Evolutionary conservation across 257 asterid species (phyloP).

Genomic region (Fraxinus anomala): DNA sequence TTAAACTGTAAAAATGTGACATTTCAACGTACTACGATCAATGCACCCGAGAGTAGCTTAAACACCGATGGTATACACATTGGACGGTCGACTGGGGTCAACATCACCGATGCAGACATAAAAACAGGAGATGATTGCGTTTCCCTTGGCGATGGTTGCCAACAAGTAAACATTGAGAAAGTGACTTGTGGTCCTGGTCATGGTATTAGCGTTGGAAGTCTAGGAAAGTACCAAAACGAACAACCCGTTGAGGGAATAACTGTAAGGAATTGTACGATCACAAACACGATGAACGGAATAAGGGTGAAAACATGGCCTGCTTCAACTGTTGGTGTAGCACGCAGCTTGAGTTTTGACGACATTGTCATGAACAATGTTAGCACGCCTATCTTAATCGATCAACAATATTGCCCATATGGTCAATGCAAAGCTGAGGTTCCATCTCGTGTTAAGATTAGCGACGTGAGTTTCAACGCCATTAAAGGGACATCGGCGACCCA

Average conservation of each 20-base stretch:
- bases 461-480: constrained; percentile 33
- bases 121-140: constrained; percentile 51
- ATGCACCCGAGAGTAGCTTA: constrained; percentile 40
- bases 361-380: constrained; percentile 38
- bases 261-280: constrained; percentile 35
- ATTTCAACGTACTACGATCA: constrained; percentile 18
- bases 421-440: constrained; percentile 33
- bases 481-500: constrained; percentile 39
- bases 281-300: constrained; percentile 35
- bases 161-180: constrained; percentile 26
- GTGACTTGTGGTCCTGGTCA: constrained; percentile 51
- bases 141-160: constrained; percentile 39
- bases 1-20: constrained; percentile 37
- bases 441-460: constrained; percentile 41
- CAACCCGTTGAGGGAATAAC: constrained; percentile 31
- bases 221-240: constrained; percentile 36
- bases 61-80: constrained; percentile 56
- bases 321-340: constrained; percentile 25
- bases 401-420: constrained; percentile 38
- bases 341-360: constrained; percentile 30
- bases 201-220: constrained; percentile 47
- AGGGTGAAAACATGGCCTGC: constrained; percentile 45
- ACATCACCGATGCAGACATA: constrained; percentile 25
- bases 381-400: constrained; percentile 42
- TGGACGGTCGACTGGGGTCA: constrained; percentile 28